Conservation (phyloP, 1,284 basidiomycete genomes). For the Tilletiopsis washingtonensis region DNA sequence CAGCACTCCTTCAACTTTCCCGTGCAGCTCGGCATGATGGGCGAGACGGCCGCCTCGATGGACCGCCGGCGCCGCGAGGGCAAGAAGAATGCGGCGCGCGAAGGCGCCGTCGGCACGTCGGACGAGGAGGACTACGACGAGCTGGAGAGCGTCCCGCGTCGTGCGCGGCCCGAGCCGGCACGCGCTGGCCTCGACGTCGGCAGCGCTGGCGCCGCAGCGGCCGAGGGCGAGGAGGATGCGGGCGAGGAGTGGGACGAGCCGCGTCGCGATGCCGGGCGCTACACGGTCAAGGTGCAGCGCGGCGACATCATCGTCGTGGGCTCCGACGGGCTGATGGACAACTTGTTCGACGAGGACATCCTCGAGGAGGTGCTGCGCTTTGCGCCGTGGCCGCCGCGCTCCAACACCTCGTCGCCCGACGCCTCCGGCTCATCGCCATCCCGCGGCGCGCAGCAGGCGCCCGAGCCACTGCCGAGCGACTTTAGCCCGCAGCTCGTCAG, state of each 20-base stretch:
- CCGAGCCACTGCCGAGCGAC: background rate
- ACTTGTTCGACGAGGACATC: slow-evolving; percentile 90
- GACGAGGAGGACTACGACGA: slow-evolving; percentile 8
- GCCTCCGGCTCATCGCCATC: background rate
- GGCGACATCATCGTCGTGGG: slow-evolving; percentile 85
- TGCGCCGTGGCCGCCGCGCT: slow-evolving; percentile 50
- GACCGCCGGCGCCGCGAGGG: background rate
- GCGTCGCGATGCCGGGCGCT: slow-evolving; percentile 15
- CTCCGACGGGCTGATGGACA: slow-evolving; percentile 83
- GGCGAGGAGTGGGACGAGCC: slow-evolving; percentile 34
- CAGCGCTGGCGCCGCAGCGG: background rate
- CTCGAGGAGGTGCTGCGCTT: slow-evolving; percentile 76
- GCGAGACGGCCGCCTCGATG: slow-evolving; percentile 61
- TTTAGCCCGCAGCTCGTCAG: slow-evolving; percentile 54
- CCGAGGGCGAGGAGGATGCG: background rate
- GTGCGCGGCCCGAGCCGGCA: background rate
- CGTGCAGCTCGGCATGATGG: slow-evolving; percentile 70
- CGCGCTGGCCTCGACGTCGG: background rate
- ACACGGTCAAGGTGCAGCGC: slow-evolving; percentile 61
- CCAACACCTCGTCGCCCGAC: slow-evolving; percentile 11
- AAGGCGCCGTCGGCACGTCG: background rate
- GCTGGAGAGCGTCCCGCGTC: background rate
- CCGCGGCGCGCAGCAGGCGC: background rate
- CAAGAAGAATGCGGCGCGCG: background rate
- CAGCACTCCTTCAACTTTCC: slow-evolving; percentile 94